Percentiles rank a stretch among this genome's conserved stretches.
Conservation (phyloP, 2,329 filamentous ascomycete species). For the Bipolaris oryzae region DNA sequence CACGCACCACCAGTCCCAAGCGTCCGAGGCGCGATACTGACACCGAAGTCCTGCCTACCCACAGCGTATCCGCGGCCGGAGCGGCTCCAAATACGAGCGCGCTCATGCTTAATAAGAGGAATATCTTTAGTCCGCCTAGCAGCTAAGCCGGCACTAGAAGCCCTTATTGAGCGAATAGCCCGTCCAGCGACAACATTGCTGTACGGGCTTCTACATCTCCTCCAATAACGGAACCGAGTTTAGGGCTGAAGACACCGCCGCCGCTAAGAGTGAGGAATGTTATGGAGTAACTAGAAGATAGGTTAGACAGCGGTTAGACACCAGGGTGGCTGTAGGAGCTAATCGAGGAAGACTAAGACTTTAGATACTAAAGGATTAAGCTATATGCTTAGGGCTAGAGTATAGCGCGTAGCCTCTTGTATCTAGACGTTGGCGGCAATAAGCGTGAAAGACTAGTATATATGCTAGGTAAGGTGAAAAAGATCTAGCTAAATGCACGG, state of each 20-base stretch:
- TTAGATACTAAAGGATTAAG: background rate
- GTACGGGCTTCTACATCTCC: slow-evolving; percentile 13
- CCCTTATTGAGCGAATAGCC: too few species aligned
- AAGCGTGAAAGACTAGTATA: background rate
- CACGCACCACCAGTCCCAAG: slow-evolving; percentile 16
- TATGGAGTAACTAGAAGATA: slow-evolving; percentile 15
- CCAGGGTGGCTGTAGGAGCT: background rate
- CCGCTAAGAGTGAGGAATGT: slow-evolving; percentile 15
- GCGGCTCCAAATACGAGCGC: slow-evolving; percentile 13
- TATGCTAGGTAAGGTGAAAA: background rate
- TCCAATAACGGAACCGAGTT: slow-evolving; percentile 22
- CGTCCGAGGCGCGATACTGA: slow-evolving; percentile 18
- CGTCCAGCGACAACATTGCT: slow-evolving; percentile 13
- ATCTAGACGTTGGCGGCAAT: background rate
- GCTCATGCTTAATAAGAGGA: slow-evolving; percentile 18
- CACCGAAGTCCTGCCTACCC: slow-evolving; percentile 2
- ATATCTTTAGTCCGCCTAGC: slow-evolving; percentile 15
- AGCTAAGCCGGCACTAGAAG: slow-evolving; percentile 12
- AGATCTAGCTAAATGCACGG: background rate
- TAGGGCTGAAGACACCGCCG: slow-evolving; percentile 14
- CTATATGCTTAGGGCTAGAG: background rate
- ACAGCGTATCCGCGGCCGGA: slow-evolving; percentile 19
- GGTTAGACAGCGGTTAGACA: background rate
- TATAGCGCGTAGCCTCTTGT: background rate
- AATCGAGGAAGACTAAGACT: background rate